Evolutionary conservation across 306 rosid genomes (phyloP).

Genomic region (Fragaria iinumae): DNA sequence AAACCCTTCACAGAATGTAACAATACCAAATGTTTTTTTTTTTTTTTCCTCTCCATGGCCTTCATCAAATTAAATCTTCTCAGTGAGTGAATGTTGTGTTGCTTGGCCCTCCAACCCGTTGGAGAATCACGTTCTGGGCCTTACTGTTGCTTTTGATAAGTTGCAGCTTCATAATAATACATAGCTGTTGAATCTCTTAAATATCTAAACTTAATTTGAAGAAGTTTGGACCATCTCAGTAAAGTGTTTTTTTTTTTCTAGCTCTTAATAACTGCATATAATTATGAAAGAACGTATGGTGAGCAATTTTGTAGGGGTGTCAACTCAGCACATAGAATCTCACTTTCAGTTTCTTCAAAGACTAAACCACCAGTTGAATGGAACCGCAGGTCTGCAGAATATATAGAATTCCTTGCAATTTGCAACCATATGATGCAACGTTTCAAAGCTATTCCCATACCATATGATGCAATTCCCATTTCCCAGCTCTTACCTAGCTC

Average conservation of each 20-base stretch:
- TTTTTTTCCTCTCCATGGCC: too few species aligned
- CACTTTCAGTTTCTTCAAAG: background rate
- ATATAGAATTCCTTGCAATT: background rate
- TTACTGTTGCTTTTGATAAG: background rate
- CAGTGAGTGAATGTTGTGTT: background rate
- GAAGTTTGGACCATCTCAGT: background rate
- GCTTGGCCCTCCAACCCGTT: background rate
- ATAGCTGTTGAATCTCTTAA: background rate
- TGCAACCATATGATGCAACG: slow-evolving; percentile 5
- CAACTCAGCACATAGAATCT: background rate
- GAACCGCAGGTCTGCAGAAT: background rate
- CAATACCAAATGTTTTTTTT: too few species aligned
- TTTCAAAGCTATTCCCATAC: slow-evolving; percentile 3
- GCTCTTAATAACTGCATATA: background rate
- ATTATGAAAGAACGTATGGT: background rate
- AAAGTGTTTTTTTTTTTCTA: background rate
- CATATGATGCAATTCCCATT: slow-evolving; percentile 7
- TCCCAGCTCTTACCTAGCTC: background rate
- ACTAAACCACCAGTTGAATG: background rate
- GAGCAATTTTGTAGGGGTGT: background rate
- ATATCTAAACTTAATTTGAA: background rate
- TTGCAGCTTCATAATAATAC: background rate
- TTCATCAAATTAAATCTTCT: too few species aligned
- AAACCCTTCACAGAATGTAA: too few species aligned
- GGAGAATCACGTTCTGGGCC: background rate